Evolutionary conservation across 257 asterid genomes (phyloP), one percentile per base, ranked within the genome.

Genomic region (Cruciata laevipes): DNA sequence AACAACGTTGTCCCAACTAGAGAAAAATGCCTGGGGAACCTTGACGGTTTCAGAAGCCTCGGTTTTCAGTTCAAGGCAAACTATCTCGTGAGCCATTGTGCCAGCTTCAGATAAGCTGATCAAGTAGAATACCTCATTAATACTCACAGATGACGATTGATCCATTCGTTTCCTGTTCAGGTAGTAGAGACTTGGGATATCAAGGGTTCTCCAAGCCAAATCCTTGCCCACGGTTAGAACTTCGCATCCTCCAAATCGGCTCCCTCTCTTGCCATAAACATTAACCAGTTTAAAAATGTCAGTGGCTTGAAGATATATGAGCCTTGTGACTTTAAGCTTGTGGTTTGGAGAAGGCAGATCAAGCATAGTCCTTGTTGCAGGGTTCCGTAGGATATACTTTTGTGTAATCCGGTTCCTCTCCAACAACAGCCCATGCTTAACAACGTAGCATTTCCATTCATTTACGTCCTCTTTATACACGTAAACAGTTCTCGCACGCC

Each of bases 1-100:
- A 18, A 24, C 5, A 8, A 66, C 69, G 0, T 1, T 47, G 10
- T 7, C 44, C 63, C 38, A 10, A 32, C 30, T 57, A n/a, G 31
- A 27, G 51, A 44, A 70, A 10, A 70, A 44, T 5, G 18, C 61
- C 0, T 3, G 0, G 0, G 74, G 75, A 23, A 71, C 12, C 40
- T n/a, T 63, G 35, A 58, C 49, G 3, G 52, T 31, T 0, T 44
- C 63, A 37, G 67, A 67, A 27, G 18, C 0, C 70, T 83, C 85
- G 1, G 73, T 73, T 58, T 53, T 74, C 75, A 78, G 32, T 11
- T 83, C 81, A 1, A 80, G 55, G 9, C 77, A 72, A 2, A 78
- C 70, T 10, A 83, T 47, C 7, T 33, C 62, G 12, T 2, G 21
- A 17, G n/a, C 52, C 12, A 18, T 18, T 0, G 24, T 23, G 0